These are phyloP conservation scores for Adansonia digitata DNA, from an alignment of 345 rosid genomes.

Conservation along the genomic window DNA sequence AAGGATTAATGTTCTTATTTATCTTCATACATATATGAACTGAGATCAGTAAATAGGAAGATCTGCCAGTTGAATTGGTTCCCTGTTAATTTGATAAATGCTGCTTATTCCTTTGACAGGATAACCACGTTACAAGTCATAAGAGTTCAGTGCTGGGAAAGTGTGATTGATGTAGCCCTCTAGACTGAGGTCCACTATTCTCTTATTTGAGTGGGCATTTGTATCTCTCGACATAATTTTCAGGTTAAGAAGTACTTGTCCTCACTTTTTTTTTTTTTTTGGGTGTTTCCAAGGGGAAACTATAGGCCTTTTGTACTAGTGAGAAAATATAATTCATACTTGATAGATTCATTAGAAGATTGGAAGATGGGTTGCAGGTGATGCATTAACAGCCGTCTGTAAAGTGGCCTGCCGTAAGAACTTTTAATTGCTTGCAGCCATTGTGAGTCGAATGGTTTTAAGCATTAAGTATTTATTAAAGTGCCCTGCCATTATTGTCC, in stretches of 20 bases:
- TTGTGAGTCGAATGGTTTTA: not conserved
- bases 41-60: not conserved
- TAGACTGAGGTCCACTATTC: not conserved
- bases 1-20: not conserved
- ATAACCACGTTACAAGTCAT: not conserved
- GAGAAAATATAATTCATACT: not conserved
- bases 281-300: not conserved
- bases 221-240: not conserved
- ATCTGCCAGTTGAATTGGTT: not conserved
- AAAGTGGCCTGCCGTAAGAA: not conserved
- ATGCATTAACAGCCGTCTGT: not conserved
- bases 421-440: not conserved
- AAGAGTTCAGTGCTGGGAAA: not conserved
- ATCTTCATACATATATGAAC: not conserved
- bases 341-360: not conserved
- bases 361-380: not conserved
- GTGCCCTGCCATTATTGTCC: not conserved
- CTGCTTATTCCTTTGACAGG: conserved; percentile 12
- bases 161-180: not conserved
- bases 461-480: not conserved
- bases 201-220: not conserved
- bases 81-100: not conserved
- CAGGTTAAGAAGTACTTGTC: not conserved
- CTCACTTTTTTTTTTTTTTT: not conserved
- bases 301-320: no score